These are phyloP conservation scores for Paracorniculantispora psalliotae DNA, from an alignment of 2,329 filamentous ascomycete species.

Conservation along the genomic window DNA sequence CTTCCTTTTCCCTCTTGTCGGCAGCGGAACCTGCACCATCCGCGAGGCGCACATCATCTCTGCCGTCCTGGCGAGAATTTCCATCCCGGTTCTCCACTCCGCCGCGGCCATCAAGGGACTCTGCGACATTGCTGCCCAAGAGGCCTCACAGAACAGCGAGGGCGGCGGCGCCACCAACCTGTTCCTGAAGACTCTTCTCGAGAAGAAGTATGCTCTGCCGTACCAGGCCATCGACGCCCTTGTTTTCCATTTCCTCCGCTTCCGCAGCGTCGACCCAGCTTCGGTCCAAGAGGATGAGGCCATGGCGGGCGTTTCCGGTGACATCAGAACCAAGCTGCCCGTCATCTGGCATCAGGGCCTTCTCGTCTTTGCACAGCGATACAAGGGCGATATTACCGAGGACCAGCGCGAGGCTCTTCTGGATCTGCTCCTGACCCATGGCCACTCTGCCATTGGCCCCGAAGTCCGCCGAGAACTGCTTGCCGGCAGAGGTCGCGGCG, in stretches of 20 bases:
- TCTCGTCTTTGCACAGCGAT: conserved; percentile 86
- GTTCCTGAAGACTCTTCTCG: conserved; percentile 86
- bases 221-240: conserved; percentile 92
- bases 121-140: conserved; percentile 90
- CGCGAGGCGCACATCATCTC: conserved; percentile 90
- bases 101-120: conserved; percentile 86
- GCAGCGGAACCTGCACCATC: conserved; percentile 80
- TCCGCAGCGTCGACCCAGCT: conserved; percentile 64
- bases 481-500: conserved; percentile 79
- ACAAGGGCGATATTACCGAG: conserved; percentile 93
- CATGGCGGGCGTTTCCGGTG: conserved; percentile 46
- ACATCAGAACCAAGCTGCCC: conserved; percentile 62
- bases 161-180: conserved; percentile 89
- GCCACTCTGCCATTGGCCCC: conserved; percentile 83
- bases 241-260: conserved; percentile 94
- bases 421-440: conserved; percentile 77
- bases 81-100: conserved; percentile 86
- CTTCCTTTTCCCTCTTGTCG: conserved; percentile 84
- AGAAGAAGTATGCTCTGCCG: conserved; percentile 95
- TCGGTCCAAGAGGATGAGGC: conserved; percentile 47
- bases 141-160: conserved; percentile 77
- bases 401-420: conserved; percentile 88
- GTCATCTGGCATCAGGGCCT: conserved; percentile 96
- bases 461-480: conserved; percentile 86
- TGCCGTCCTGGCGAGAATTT: conserved; percentile 77